These are phyloP conservation scores for Starmerella bombicola DNA, from an alignment of 805 yeast genomes.

Conservation along the genomic window DNA sequence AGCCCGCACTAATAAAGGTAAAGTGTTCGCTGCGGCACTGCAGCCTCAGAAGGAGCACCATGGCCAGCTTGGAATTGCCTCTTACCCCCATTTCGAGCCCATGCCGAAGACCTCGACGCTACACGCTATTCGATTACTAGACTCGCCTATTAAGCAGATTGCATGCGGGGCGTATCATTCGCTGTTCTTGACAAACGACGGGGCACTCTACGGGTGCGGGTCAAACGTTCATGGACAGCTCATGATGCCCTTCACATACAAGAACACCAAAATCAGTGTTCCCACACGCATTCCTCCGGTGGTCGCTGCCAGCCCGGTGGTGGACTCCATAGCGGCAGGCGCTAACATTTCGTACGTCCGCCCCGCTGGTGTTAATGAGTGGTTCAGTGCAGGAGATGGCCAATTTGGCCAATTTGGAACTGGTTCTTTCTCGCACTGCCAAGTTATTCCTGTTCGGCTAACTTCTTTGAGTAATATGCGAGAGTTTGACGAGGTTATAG, in stretches of 20 bases:
- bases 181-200: slow-evolving; percentile 52
- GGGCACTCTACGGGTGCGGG: slow-evolving; percentile 77
- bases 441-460: slow-evolving; percentile 50
- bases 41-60: slow-evolving; percentile 26
- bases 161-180: slow-evolving; percentile 69
- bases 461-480: slow-evolving; percentile 36
- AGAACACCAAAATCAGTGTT: slow-evolving; percentile 53
- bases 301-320: slow-evolving; percentile 11
- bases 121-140: slow-evolving; percentile 46
- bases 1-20: slow-evolving; percentile 46
- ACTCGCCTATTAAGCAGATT: slow-evolving; percentile 42
- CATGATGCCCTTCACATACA: slow-evolving; percentile 54
- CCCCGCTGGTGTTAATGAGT: slow-evolving; percentile 13
- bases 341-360: slow-evolving; percentile 49
- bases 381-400: slow-evolving; percentile 70
- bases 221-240: slow-evolving; percentile 74
- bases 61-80: slow-evolving; percentile 82
- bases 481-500: slow-evolving; percentile 42
- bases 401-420: slow-evolving; percentile 75
- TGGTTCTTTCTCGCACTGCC: slow-evolving; percentile 63
- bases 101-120: slow-evolving; percentile 40
- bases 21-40: slow-evolving; percentile 52
- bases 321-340: slow-evolving; percentile 47
- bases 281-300: slow-evolving; percentile 44
- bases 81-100: slow-evolving; percentile 49